Evolutionary conservation across 2,329 filamentous ascomycete species (phyloP).

Genomic region (Aspergillus amoenus): DNA sequence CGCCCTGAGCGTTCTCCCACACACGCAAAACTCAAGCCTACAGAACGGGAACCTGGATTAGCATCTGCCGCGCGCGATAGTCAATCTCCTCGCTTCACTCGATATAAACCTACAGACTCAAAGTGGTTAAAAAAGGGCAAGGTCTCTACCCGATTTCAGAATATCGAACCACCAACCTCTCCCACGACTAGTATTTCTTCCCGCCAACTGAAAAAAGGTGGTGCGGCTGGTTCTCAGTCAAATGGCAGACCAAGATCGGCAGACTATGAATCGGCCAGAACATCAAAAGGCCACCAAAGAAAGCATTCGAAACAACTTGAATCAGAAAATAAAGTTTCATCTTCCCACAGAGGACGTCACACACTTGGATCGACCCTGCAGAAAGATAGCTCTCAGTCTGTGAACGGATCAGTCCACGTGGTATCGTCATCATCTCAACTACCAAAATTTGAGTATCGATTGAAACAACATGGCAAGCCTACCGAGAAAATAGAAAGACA

Average conservation of each 20-base stretch:
- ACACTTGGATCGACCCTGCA: not conserved
- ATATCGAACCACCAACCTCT: constrained; percentile 37
- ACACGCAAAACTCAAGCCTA: not conserved
- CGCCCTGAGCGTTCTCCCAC: not conserved
- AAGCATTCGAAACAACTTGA: not conserved
- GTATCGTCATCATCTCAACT: constrained; percentile 39
- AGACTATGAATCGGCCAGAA: not conserved
- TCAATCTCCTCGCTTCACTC: constrained; percentile 1
- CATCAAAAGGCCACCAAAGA: not conserved
- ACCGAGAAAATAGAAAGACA: constrained; percentile 8
- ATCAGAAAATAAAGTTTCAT: not conserved
- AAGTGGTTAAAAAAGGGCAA: constrained; percentile 34
- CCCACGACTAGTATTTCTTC: constrained; percentile 28
- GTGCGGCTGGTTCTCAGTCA: not conserved
- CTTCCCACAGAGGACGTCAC: not conserved
- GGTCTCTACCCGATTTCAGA: constrained; percentile 26
- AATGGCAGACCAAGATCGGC: not conserved
- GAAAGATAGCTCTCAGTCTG: not conserved
- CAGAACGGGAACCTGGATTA: not conserved
- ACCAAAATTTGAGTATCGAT: constrained; percentile 41
- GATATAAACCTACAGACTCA: constrained; percentile 5
- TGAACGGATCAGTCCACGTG: constrained; percentile 26
- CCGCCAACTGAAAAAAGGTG: constrained; percentile 20
- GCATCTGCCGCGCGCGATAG: not conserved
- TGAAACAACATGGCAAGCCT: constrained; percentile 18